Evolutionary conservation across 768 basidiomycete genomes (phyloP).

Genomic region (Pleurotus ostreatus): DNA sequence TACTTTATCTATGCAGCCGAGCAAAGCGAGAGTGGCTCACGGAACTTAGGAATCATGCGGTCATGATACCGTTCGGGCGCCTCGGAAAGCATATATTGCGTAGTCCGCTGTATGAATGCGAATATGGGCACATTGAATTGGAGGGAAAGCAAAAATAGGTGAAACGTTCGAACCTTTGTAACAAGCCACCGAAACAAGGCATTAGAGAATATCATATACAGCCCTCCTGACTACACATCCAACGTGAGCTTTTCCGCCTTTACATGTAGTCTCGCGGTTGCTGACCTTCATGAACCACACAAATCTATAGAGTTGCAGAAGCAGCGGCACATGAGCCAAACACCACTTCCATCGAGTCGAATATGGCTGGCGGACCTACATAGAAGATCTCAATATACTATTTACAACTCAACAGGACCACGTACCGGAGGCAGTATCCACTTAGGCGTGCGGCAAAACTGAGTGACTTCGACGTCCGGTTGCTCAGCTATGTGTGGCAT

Average conservation of each 20-base stretch:
- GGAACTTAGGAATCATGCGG: constrained; percentile 43
- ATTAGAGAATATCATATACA: constrained; percentile 1
- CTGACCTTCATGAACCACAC: constrained; percentile 12
- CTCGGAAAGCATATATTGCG: constrained; percentile 30
- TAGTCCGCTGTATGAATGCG: constrained; percentile 12
- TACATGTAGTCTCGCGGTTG: neutral
- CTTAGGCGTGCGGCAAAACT: constrained; percentile 47
- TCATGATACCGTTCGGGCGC: constrained; percentile 44
- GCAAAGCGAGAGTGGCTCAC: constrained; percentile 22
- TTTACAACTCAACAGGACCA: neutral
- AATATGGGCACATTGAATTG: too few relatives aligned
- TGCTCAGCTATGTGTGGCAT: constrained; percentile 39
- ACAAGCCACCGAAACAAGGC: neutral
- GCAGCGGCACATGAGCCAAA: constrained; percentile 36
- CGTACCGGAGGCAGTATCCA: constrained; percentile 46
- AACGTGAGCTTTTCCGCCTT: too few relatives aligned
- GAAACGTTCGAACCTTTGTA: neutral
- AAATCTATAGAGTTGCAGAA: constrained; percentile 25
- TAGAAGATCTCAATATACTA: neutral
- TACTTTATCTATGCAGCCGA: neutral
- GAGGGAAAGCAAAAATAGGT: neutral
- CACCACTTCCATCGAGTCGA: constrained; percentile 28
- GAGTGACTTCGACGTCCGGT: constrained; percentile 34
- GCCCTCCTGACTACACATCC: too few relatives aligned
- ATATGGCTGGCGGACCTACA: neutral